Evolutionary conservation across 2,329 filamentous ascomycete species (phyloP).

Genomic region (Calonectria hawksworthii): DNA sequence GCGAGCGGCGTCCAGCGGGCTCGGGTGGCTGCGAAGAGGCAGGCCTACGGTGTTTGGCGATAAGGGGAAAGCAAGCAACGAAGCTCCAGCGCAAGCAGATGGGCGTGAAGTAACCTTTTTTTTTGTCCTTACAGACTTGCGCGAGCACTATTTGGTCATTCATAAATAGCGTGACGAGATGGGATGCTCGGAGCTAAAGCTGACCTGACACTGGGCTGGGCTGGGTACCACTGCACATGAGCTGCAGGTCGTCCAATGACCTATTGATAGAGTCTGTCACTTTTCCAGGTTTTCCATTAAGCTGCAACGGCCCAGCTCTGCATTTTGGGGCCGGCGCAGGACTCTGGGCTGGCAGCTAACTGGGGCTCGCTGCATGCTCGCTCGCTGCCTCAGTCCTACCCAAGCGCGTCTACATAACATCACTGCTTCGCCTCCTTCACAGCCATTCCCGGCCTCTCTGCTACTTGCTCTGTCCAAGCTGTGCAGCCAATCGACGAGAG

Average conservation of each 20-base stretch:
- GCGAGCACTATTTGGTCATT: background rate
- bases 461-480: background rate
- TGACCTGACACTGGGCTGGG: conserved; percentile 8
- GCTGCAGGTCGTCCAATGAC: conserved; percentile 9
- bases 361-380: conserved; percentile 4
- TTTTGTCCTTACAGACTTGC: background rate
- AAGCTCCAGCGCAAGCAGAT: background rate
- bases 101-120: background rate
- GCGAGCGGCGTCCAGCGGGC: conserved; percentile 28
- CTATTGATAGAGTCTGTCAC: conserved; percentile 7
- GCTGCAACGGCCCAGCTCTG: background rate
- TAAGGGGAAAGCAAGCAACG: background rate
- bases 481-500: background rate
- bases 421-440: conserved; percentile 11
- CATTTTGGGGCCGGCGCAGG: conserved; percentile 1
- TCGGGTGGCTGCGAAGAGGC: background rate
- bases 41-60: background rate
- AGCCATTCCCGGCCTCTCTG: background rate
- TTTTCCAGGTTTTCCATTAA: background rate
- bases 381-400: conserved; percentile 23
- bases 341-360: background rate
- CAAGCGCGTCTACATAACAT: conserved; percentile 5
- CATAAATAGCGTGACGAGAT: background rate
- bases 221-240: conserved; percentile 15
- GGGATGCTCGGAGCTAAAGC: background rate